Conservation (phyloP, 805 yeast genomes). For the Saccharomycopsis amapae region DNA sequence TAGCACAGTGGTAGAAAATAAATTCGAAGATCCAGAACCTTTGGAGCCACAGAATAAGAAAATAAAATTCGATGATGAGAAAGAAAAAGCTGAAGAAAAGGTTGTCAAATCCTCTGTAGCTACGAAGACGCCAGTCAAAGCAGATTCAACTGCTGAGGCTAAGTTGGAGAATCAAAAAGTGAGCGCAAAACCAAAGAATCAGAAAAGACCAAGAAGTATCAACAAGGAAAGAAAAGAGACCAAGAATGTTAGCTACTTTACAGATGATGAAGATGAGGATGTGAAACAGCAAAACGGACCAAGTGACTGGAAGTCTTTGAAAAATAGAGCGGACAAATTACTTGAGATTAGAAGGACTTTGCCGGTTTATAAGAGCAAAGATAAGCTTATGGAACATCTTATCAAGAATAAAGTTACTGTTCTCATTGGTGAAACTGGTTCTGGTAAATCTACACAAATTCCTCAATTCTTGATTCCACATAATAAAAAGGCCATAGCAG, state of each 20-base stretch:
- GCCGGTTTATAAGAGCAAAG: slow-evolving; percentile 72
- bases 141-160: neutral
- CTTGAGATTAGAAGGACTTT: slow-evolving; percentile 48
- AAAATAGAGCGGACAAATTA: slow-evolving; percentile 35
- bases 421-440: slow-evolving; percentile 94
- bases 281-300: neutral
- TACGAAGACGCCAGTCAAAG: too few relatives aligned
- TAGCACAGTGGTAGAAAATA: slow-evolving; percentile 6
- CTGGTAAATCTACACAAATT: slow-evolving; percentile 95
- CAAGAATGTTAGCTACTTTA: slow-evolving; percentile 5
- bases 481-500: slow-evolving; percentile 58
- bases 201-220: neutral
- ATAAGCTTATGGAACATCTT: slow-evolving; percentile 51
- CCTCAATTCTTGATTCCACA: slow-evolving; percentile 79
- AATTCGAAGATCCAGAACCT: neutral
- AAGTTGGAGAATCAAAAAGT: neutral
- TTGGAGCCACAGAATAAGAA: neutral
- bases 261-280: slow-evolving; percentile 16
- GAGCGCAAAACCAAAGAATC: neutral
- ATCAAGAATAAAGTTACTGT: slow-evolving; percentile 59
- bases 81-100: neutral
- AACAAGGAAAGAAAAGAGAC: neutral
- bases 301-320: slow-evolving; percentile 24
- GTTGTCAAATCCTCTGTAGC: neutral
- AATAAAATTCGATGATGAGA: slow-evolving; percentile 12